Evolutionary conservation across 148 eudicot genomes (phyloP).

Genomic region (Rhododendron griersonianum): DNA sequence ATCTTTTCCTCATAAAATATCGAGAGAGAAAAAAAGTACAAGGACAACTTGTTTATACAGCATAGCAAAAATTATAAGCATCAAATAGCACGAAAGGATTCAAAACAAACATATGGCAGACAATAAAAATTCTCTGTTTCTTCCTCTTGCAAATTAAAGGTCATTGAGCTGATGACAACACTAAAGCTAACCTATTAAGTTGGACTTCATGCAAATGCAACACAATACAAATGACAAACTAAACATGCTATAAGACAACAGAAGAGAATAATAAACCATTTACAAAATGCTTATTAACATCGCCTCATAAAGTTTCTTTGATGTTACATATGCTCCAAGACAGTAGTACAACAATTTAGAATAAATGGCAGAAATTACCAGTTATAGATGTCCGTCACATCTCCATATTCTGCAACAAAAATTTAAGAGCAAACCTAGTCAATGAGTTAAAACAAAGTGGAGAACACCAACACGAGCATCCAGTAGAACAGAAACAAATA

Average conservation of each 20-base stretch:
- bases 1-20: neutral
- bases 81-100: neutral
- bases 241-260: neutral
- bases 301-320: neutral
- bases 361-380: slow-evolving; percentile 46
- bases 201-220: neutral
- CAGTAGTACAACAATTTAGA: neutral
- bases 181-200: neutral
- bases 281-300: neutral
- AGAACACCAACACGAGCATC: neutral
- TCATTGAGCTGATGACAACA: neutral
- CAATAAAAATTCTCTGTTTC: neutral
- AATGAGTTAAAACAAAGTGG: neutral
- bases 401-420: slow-evolving; percentile 80
- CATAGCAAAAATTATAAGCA: neutral
- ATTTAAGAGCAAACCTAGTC: slow-evolving; percentile 2
- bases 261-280: neutral
- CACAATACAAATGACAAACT: neutral
- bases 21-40: neutral
- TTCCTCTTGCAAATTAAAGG: neutral
- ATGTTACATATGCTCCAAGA: neutral
- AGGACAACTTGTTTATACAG: neutral
- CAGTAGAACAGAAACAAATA: neutral
- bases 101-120: neutral
- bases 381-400: slow-evolving; percentile 92